These are phyloP conservation scores for Symmetrospora coprosmae DNA, from an alignment of 768 basidiomycete genomes.

Conservation along the genomic window DNA sequence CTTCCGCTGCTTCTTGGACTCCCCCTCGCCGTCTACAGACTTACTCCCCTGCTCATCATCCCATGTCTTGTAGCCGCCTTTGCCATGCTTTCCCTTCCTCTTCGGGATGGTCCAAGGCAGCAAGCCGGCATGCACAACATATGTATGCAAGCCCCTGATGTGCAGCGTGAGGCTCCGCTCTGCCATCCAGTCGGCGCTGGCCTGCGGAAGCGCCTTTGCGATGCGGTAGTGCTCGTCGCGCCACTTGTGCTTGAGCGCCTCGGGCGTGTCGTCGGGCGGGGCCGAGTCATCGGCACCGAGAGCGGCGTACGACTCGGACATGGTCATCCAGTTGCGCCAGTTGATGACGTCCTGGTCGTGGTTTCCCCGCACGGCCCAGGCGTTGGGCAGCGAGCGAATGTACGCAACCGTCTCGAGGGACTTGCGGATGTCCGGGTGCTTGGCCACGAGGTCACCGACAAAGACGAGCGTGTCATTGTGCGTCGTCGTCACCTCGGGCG, in stretches of 20 bases:
- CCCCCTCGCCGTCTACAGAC: too few relatives aligned
- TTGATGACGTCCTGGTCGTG: slow-evolving; percentile 83
- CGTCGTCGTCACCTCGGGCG: slow-evolving; percentile 35
- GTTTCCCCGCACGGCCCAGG: slow-evolving; percentile 77
- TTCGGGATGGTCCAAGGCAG: slow-evolving; percentile 33
- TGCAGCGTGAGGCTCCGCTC: slow-evolving; percentile 15
- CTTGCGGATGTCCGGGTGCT: slow-evolving; percentile 46
- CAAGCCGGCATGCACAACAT: slow-evolving; percentile 24
- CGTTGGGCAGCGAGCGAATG: slow-evolving; percentile 46
- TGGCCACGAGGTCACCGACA: slow-evolving; percentile 67
- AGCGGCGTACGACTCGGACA: slow-evolving; percentile 39
- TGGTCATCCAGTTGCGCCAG: slow-evolving; percentile 76
- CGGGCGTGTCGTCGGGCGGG: slow-evolving; percentile 43
- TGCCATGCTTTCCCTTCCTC: slow-evolving; percentile 58
- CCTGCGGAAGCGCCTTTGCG: slow-evolving; percentile 40
- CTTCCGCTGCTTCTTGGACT: too few relatives aligned
- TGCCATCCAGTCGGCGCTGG: neutral
- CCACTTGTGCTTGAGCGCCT: slow-evolving; percentile 50
- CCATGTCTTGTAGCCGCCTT: too few relatives aligned
- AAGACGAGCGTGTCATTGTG: slow-evolving; percentile 58
- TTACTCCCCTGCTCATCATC: too few relatives aligned
- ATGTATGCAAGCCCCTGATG: slow-evolving; percentile 19
- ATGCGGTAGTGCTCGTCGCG: slow-evolving; percentile 62
- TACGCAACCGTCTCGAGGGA: slow-evolving; percentile 55
- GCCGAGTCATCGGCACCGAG: slow-evolving; percentile 38